phyloP scores from a whole-genome alignment of 2,329 filamentous ascomycete genomes.

The Eutypella sp. region DNA sequence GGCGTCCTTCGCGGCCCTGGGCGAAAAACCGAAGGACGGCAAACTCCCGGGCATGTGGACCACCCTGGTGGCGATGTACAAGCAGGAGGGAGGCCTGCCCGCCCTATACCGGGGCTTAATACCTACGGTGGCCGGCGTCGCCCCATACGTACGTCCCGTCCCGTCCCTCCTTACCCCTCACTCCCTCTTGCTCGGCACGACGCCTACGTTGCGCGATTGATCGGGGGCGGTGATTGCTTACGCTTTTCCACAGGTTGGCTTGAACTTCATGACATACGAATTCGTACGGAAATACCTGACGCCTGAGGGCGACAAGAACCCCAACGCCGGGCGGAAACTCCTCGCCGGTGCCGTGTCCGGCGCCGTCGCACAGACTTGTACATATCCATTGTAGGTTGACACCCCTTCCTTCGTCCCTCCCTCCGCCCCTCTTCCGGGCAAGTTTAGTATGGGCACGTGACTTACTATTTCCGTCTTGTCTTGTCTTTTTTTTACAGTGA shows the following conservation, averaged over 20 bases:
- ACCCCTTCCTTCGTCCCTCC: too few species aligned
- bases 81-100: constrained; percentile 75
- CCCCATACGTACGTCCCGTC: constrained; percentile 73
- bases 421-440: too few species aligned
- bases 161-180: too few species aligned
- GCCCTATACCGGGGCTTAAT: constrained; percentile 94
- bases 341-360: constrained; percentile 90
- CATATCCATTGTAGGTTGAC: constrained; percentile 86
- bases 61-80: constrained; percentile 81
- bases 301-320: constrained; percentile 80
- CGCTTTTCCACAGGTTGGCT: constrained; percentile 59
- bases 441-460: not conserved
- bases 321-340: constrained; percentile 73
- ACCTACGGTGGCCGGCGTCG: constrained; percentile 90
- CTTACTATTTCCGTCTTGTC: constrained; percentile 9
- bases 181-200: too few species aligned
- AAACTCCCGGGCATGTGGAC: constrained; percentile 89
- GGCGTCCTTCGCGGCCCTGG: constrained; percentile 83
- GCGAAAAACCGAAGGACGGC: constrained; percentile 45
- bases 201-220: too few species aligned
- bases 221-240: too few species aligned
- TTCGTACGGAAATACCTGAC: constrained; percentile 79
- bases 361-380: constrained; percentile 93
- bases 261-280: constrained; percentile 99
- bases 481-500: too few species aligned